Conservation (phyloP, 495 filamentous ascomycete species). For the Aspergillus baeticus region DNA sequence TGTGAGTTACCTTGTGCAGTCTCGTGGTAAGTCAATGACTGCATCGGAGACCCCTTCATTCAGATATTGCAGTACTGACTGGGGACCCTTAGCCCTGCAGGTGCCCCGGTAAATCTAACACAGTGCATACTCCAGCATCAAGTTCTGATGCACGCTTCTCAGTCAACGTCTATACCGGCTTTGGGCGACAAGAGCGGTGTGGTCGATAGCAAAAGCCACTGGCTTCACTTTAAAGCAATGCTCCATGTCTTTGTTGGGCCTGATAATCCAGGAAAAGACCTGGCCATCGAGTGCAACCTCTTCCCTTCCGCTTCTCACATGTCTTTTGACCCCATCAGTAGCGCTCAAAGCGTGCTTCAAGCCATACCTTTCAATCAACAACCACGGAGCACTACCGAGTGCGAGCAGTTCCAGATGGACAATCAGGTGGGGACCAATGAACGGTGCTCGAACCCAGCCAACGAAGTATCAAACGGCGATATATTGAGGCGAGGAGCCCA, state of each 20-base stretch:
- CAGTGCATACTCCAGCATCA: slow-evolving; percentile 16
- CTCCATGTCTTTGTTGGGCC: slow-evolving; percentile 12
- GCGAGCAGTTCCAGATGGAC: slow-evolving; percentile 2
- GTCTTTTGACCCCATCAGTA: background rate
- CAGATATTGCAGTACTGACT: slow-evolving; percentile 16
- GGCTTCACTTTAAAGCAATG: slow-evolving; percentile 21
- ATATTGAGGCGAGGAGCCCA: background rate
- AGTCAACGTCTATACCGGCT: slow-evolving; percentile 1
- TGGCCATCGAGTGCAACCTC: slow-evolving; percentile 1
- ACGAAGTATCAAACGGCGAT: slow-evolving; percentile 8
- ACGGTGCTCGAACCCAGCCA: slow-evolving; percentile 5
- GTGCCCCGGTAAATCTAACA: slow-evolving; percentile 21
- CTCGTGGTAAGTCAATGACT: slow-evolving; percentile 11
- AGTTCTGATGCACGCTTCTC: slow-evolving; percentile 7
- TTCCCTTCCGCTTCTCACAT: background rate
- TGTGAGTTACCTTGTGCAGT: background rate
- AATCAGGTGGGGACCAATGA: background rate
- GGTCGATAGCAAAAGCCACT: slow-evolving; percentile 7
- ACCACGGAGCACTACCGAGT: background rate
- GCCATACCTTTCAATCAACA: background rate
- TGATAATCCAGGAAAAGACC: slow-evolving; percentile 2
- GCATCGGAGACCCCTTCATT: slow-evolving; percentile 19
- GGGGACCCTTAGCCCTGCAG: slow-evolving; percentile 29
- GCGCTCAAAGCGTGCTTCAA: background rate
- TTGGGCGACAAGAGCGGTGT: slow-evolving; percentile 20